phyloP scores from a whole-genome alignment of 2,329 filamentous ascomycete species.

The Rachicladosporium sp. region DNA sequence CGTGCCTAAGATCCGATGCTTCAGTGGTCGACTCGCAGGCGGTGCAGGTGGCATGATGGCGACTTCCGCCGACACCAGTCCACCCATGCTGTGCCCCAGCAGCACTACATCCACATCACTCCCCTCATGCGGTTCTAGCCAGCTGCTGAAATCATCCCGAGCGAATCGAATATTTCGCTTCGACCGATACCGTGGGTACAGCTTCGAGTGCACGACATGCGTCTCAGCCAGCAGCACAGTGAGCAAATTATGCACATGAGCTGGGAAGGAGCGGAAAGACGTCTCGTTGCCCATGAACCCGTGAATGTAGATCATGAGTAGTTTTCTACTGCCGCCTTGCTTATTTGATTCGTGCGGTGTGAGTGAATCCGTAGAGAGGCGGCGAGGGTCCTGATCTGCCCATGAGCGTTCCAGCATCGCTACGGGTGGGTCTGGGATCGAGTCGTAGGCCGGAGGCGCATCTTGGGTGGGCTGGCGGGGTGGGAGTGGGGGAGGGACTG shows the following conservation, averaged over 20 bases:
- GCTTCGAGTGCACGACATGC: constrained; percentile 75
- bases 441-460: constrained; percentile 6
- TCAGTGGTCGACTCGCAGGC: constrained; percentile 35
- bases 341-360: constrained; percentile 24
- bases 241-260: constrained; percentile 69
- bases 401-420: constrained; percentile 2
- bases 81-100: constrained; percentile 83
- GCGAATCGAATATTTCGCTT: constrained; percentile 61
- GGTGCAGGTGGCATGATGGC: constrained; percentile 42
- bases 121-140: constrained; percentile 67
- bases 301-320: constrained; percentile 76
- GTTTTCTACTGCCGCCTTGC: constrained; percentile 31
- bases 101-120: constrained; percentile 66
- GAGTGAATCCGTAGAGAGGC: constrained; percentile 35
- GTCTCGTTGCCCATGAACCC: constrained; percentile 83
- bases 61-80: constrained; percentile 69
- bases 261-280: constrained; percentile 78
- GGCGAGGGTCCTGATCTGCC: constrained; percentile 27
- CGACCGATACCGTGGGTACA: constrained; percentile 70
- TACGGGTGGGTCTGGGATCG: constrained; percentile 1
- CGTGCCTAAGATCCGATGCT: constrained; percentile 66
- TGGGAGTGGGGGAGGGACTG: constrained; percentile 5
- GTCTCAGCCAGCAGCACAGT: constrained; percentile 54
- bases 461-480: constrained; percentile 4
- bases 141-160: constrained; percentile 69